A percentile compares a stretch with the other conserved stretches of the same genome.
Conservation (phyloP, 2,329 filamentous ascomycete genomes). For the Aspergillus neoniger region DNA sequence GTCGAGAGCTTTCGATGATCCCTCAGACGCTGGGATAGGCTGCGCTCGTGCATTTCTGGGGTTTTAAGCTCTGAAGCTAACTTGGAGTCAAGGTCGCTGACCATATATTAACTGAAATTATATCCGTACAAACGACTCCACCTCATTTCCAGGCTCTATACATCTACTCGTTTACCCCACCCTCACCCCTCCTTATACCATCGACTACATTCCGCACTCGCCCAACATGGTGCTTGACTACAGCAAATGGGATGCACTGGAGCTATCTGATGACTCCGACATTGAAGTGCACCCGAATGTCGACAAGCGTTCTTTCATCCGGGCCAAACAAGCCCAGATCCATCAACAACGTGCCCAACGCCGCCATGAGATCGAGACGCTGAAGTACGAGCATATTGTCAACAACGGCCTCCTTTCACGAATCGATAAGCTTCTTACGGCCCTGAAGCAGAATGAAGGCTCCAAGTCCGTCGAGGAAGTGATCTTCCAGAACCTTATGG, state of each 20-base stretch:
- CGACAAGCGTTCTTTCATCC: conserved; percentile 97
- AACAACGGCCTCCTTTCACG: conserved; percentile 87
- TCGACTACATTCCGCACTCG: conserved; percentile 17
- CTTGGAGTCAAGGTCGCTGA: neutral
- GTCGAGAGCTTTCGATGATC: conserved; percentile 36
- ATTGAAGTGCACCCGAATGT: conserved; percentile 98
- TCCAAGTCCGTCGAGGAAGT: conserved; percentile 71
- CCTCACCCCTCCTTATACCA: conserved; percentile 20
- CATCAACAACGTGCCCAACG: conserved; percentile 86
- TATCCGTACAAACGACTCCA: neutral
- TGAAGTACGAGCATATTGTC: conserved; percentile 86
- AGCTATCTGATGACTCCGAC: conserved; percentile 97
- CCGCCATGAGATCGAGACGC: conserved; percentile 82
- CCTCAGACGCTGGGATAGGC: neutral
- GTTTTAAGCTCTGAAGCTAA: neutral
- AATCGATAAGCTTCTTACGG: conserved; percentile 74
- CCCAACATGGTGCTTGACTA: conserved; percentile 62
- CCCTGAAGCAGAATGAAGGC: conserved; percentile 73
- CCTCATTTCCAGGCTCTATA: neutral
- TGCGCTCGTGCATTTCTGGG: neutral
- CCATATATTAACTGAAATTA: neutral
- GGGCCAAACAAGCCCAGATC: conserved; percentile 96
- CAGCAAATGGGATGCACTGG: conserved; percentile 73
- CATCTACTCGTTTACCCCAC: conserved; percentile 20
- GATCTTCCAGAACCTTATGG: conserved; percentile 86